Evolutionary conservation across 495 filamentous ascomycete species (phyloP), one percentile per base, ranked within the genome.

Genomic region (Lasiosphaeria miniovina): DNA sequence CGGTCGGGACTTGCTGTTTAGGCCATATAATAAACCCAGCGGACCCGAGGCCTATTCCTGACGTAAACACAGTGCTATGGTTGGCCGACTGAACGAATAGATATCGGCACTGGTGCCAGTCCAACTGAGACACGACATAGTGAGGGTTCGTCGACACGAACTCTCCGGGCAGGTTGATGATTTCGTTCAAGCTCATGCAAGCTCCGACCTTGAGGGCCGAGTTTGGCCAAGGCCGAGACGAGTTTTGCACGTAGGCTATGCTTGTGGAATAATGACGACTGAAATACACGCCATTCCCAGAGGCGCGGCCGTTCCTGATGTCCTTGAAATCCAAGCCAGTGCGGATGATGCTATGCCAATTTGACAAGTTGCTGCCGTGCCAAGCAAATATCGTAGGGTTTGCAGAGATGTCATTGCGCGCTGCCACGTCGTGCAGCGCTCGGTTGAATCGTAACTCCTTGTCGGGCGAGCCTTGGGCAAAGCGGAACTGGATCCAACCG

Each of bases 101-200:
- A 71, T 96, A 98, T 58, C 93, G 81, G 31, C 90, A 89, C 66
- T 96, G 93, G 59, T 95, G 93, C 93, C 93, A 98, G 62, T 95
- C 88, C 12, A 88, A 74, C 38, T 90, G 79, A 4, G 80, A 69
- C 3, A 98, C 87, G 14, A 96, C 93, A 36, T 88, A 85, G 69
- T 86, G 82, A 0, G 87, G 88, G 1, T 1, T 60, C 4, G 11
- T 60, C 49, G 72, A 78, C 31, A 80, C 68, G 63, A 90, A 96
- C 52, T 88, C 64, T 0, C 74, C 36, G 0, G 90, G 84, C 0
- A 77, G 79, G 65, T 96, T 96, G 64, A 96, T 86, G 54, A 98
- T 87, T 65, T 98, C 93, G 67, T 93, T 93, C 54, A 98, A 71
- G 36, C 88, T 86, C n/a, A 98, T 72, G 4, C 88, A 88, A 3